Conservation (phyloP, 2,329 filamentous ascomycete species). For the Sporothrix brasiliensis region DNA sequence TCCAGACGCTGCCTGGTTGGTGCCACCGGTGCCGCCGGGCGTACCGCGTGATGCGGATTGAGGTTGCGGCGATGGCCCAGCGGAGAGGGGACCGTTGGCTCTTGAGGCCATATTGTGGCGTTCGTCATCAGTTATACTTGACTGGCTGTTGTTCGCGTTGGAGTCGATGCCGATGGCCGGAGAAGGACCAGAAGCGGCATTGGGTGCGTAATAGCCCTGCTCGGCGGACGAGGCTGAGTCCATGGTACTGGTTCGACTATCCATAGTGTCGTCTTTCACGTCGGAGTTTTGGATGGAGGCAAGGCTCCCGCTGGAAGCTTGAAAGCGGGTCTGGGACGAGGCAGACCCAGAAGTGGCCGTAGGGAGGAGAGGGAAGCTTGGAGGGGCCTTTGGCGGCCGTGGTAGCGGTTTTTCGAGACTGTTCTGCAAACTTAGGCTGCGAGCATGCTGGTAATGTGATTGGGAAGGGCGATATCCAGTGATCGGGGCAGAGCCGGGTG, state of each 20-base stretch:
- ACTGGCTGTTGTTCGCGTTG: conserved; percentile 52
- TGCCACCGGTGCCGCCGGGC: conserved; percentile 45
- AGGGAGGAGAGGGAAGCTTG: conserved; percentile 39
- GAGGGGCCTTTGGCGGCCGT: conserved; percentile 49
- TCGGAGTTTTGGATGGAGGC: conserved; percentile 43
- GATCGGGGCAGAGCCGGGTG: conserved; percentile 41
- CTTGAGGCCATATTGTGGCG: conserved; percentile 55
- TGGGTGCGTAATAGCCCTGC: conserved; percentile 38
- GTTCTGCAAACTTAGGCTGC: conserved; percentile 57
- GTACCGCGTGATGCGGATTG: conserved; percentile 41
- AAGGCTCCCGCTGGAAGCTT: conserved; percentile 38
- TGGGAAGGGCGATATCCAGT: conserved; percentile 34
- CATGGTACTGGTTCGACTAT: conserved; percentile 42
- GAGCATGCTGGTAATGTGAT: conserved; percentile 52
- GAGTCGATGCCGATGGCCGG: conserved; percentile 41
- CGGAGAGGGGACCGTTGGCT: conserved; percentile 58
- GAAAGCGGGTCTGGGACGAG: conserved; percentile 34
- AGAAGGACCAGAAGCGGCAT: neutral
- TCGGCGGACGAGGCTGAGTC: conserved; percentile 49
- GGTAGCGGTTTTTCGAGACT: conserved; percentile 63
- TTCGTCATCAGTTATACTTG: conserved; percentile 51
- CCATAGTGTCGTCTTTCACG: conserved; percentile 41
- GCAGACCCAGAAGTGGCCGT: conserved; percentile 44
- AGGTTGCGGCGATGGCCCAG: conserved; percentile 59
- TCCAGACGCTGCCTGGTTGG: conserved; percentile 42